A percentile compares a stretch with the other conserved stretches of the same genome.
phyloP scores from a whole-genome alignment of 768 basidiomycete species.

The Grammothele lineata region DNA sequence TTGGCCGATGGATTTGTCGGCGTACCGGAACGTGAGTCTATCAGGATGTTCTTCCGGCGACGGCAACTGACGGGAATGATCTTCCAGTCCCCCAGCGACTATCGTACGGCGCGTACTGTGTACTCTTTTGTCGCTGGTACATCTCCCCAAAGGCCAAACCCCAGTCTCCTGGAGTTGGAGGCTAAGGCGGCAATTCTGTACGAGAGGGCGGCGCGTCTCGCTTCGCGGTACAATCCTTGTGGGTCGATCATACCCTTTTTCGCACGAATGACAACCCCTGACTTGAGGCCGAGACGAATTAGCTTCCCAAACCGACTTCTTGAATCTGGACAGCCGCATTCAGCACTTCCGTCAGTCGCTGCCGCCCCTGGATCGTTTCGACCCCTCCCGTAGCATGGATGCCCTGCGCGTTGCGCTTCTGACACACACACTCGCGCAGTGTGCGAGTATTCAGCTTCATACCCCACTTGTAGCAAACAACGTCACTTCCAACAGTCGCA shows the following conservation, averaged over 20 bases:
- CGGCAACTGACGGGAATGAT: constrained; percentile 26
- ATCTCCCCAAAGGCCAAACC: no score
- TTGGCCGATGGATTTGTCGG: constrained; percentile 34
- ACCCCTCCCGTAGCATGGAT: constrained; percentile 11
- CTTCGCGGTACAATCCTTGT: constrained; percentile 33
- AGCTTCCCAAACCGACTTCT: constrained; percentile 21
- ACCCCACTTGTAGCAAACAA: constrained; percentile 14
- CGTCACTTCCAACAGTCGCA: constrained; percentile 13
- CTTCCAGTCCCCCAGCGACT: constrained; percentile 38
- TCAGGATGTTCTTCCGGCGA: constrained; percentile 26
- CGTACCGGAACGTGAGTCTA: constrained; percentile 28
- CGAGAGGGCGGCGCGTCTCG: constrained; percentile 52
- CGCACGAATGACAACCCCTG: neutral
- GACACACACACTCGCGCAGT: constrained; percentile 23
- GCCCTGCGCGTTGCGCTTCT: constrained; percentile 20
- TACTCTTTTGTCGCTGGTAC: constrained; percentile 41
- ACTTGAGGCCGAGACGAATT: constrained; percentile 8
- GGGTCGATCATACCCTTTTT: neutral
- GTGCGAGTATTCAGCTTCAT: constrained; percentile 29
- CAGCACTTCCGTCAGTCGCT: constrained; percentile 25
- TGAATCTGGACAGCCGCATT: constrained; percentile 26
- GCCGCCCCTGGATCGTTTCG: constrained; percentile 14
- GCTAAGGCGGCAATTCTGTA: constrained; percentile 57
- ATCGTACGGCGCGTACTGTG: constrained; percentile 45
- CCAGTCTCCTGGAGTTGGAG: constrained; percentile 36